Base-by-base conservation (phyloP, 768 basidiomycete genomes). In the Russula vinacea region DNA sequence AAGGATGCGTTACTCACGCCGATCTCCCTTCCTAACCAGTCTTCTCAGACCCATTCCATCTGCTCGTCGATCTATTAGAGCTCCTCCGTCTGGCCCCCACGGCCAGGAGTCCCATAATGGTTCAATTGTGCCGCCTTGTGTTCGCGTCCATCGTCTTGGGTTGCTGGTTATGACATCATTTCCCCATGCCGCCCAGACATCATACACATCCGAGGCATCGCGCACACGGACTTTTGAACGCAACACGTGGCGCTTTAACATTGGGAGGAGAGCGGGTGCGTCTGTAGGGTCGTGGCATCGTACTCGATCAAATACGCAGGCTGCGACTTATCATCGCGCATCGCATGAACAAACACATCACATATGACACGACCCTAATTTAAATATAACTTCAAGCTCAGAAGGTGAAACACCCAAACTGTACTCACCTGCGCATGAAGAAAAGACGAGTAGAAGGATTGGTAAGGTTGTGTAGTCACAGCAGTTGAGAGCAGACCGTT, bases 141-240 rank as follows among this genome's bases (percentile, higher is more conserved):
- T 86, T 73, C 79, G 78, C 35, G 72, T 76, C 84, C 85, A 88
- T 56, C 69, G 73, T 54, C 77, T 70, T 35, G 67, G 77, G 68
- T 82, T 69, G 79, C 84, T 64, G 74, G 65, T 72, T 76, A 71
- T 29, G 66, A 59, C 62, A 59, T 78, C 76, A 24, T 69, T 65
- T 0, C 86, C 87, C 92, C 93, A 98, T 7, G 85, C 83, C 0
- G 87, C 83, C 87, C 90, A 96, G 14, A 91, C 82, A 67, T 89
- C 86, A 76, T 85, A 93, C 66, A 92, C 84, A 1, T 84, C 81
- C 5, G 90, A 85, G 5, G 88, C 88, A 71, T 92, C 88, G 58
- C 83, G 80, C 26, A 98, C 77, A 71, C 87, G 88, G 42, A 98
- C 92, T 72, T 92, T 95, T 16, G 94, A 88, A 6, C 96, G 88